Percentiles rank a stretch among this genome's conserved stretches.
Evolutionary conservation across 176 grass and related monocot genomes (phyloP).

Genomic region (Paspalum vaginatum): DNA sequence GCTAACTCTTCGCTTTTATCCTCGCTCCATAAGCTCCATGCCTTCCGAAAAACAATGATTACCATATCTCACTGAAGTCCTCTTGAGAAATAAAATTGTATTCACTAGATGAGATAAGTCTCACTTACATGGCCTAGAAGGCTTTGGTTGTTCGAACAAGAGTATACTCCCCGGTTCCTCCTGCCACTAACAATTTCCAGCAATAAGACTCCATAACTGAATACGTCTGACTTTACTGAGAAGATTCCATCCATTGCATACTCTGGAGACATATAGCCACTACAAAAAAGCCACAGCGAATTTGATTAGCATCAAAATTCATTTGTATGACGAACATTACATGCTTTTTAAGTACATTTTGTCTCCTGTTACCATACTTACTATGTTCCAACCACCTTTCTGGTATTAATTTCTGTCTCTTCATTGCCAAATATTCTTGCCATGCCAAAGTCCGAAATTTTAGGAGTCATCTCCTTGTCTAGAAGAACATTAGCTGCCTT

Average conservation of each 20-base stretch:
- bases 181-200: conserved; percentile 72
- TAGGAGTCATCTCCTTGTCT: conserved; percentile 68
- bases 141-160: conserved; percentile 45
- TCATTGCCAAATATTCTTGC: conserved; percentile 77
- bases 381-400: conserved; percentile 82
- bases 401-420: conserved; percentile 68
- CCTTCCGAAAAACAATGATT: conserved; percentile 28
- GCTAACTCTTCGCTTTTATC: conserved; percentile 52
- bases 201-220: conserved; percentile 70
- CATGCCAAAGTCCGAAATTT: conserved; percentile 88
- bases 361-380: conserved; percentile 53
- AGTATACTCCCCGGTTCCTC: conserved; percentile 64
- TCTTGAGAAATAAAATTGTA: conserved; percentile 5
- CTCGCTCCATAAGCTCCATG: conserved; percentile 73
- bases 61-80: neutral
- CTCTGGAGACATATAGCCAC: conserved; percentile 73
- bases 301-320: conserved; percentile 11
- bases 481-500: conserved; percentile 85
- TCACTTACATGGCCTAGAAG: conserved; percentile 65
- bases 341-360: neutral
- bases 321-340: neutral
- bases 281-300: conserved; percentile 36
- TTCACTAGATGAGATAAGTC: conserved; percentile 30
- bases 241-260: conserved; percentile 75
- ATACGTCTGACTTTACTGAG: conserved; percentile 71